Percentiles rank a stretch among this genome's conserved stretches.
phyloP scores from a whole-genome alignment of 805 yeast species.

The Suhomyces kilbournensis region DNA sequence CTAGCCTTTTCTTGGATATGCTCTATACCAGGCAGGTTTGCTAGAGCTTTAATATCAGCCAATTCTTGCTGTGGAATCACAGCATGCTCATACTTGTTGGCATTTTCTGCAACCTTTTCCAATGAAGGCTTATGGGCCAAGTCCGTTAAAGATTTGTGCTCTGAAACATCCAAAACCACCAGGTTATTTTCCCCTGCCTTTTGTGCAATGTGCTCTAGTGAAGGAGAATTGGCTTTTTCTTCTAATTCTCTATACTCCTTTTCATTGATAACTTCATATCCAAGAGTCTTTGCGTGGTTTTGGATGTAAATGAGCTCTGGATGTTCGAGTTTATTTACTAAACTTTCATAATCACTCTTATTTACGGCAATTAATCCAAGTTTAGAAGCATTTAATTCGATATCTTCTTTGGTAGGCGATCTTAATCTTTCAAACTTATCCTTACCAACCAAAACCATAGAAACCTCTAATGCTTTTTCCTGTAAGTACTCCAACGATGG shows the following conservation, averaged over 20 bases:
- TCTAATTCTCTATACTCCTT: neutral
- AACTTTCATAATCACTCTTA: constrained; percentile 3
- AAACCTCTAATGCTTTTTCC: constrained; percentile 12
- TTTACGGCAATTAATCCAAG: constrained; percentile 6
- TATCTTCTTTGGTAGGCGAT: constrained; percentile 22
- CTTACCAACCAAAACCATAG: constrained; percentile 4
- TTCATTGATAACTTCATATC: constrained; percentile 3
- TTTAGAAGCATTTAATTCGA: constrained; percentile 12
- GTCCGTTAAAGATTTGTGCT: constrained; percentile 5
- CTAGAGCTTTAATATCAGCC: constrained; percentile 3
- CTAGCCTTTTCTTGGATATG: constrained; percentile 13
- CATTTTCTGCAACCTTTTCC: constrained; percentile 19
- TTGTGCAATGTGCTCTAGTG: constrained; percentile 7
- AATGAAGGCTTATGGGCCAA: constrained; percentile 4
- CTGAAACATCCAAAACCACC: constrained; percentile 2
- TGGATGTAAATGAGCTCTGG: constrained; percentile 15
- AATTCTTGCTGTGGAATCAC: constrained; percentile 12
- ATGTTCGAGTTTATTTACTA: constrained; percentile 9
- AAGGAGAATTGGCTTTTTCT: constrained; percentile 8
- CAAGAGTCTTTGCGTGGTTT: constrained; percentile 13
- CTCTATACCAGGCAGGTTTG: constrained; percentile 4
- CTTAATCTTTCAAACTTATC: constrained; percentile 14
- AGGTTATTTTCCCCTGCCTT: constrained; percentile 15
- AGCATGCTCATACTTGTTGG: constrained; percentile 17
- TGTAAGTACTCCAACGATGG: constrained; percentile 19